Evolutionary conservation across 2,329 filamentous ascomycete genomes (phyloP).

Genomic region (Chaetomium globosum): DNA sequence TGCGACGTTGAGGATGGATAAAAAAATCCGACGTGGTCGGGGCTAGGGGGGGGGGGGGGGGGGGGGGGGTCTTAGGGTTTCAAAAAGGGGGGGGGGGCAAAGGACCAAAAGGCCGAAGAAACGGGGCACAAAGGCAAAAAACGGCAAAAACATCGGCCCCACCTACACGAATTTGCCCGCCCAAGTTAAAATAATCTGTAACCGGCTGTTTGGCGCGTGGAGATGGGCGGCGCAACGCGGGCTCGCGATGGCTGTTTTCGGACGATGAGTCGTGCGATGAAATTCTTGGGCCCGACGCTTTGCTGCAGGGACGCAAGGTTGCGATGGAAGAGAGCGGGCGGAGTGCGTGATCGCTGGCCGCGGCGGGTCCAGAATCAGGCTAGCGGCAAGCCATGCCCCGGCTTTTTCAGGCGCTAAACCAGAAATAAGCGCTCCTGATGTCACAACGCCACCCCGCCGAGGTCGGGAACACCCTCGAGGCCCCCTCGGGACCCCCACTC

Average conservation of each 20-base stretch:
- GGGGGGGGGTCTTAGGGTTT: too few species aligned
- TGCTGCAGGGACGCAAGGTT: constrained; percentile 33
- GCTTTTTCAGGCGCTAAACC: constrained; percentile 32
- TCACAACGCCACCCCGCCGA: constrained; percentile 24
- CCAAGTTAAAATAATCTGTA: neutral
- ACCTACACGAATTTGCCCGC: constrained; percentile 20
- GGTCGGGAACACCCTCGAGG: neutral
- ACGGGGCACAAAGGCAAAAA: neutral
- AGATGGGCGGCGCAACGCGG: constrained; percentile 21
- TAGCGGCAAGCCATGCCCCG: constrained; percentile 32
- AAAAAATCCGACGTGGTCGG: constrained; percentile 26
- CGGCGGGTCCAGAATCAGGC: constrained; percentile 28
- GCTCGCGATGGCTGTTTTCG: constrained; percentile 25
- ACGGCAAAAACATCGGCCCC: constrained; percentile 1
- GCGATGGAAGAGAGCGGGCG: constrained; percentile 31
- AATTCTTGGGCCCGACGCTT: constrained; percentile 32
- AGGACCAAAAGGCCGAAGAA: constrained; percentile 6
- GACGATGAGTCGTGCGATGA: constrained; percentile 32
- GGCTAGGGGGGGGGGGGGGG: neutral
- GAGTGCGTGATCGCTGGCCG: constrained; percentile 36
- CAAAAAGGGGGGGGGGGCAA: constrained; percentile 12
- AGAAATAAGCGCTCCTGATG: constrained; percentile 34
- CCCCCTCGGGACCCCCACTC: neutral
- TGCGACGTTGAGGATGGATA: constrained; percentile 27
- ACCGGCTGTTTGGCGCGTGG: neutral